Base-by-base conservation (phyloP, 2,329 filamentous ascomycete genomes). In the Neofusicoccum kwambonambiense region DNA sequence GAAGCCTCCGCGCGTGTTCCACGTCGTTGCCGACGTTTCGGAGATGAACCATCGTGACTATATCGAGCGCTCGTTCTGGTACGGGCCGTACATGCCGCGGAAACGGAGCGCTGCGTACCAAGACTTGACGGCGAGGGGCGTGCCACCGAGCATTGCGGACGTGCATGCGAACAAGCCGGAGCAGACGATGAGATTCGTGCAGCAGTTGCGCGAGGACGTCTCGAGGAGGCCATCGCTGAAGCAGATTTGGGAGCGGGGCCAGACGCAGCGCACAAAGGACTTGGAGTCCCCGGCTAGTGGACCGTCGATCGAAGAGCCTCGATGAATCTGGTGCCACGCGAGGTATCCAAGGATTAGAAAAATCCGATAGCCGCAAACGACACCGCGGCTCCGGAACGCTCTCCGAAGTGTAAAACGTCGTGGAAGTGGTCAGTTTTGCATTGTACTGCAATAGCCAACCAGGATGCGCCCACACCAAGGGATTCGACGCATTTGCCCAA, bases 31-130 rank as follows among this genome's bases (percentile, higher is more conserved):
- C 44, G 77, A 80, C 67, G 70, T 73, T 8, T 76, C 77, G 6
- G 75, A 72, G 42, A 72, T 70, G 39, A 70, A 79, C 17, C 79
- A 81, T 67, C 74, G 76, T 51, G 79, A 81, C 66, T 76, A 74
- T 37, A 72, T 82, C 65, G 74, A 80, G 65, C 69, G 72, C 2
- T 35, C 45, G 6, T 35, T 51, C 22, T 60, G 45, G 45, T 65
- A 60, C 45, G 44, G 63, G 15, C 45, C 44, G 7, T 65, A 51
- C 65, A 67, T 9, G 68, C 68, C 44, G 27, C 42, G 37, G 27
- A 51, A 22, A n/a, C 54, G 44, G 39, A 52, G 52, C 2, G 22
- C 39, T 13, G 35, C 63, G 27, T 77, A 72, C 65, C 70, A 75
- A 52, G 75, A 75, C 15, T 44, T 52, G 68, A 73, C 56, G 67